Evolutionary conservation across 352 stramenopile species (phyloP), one percentile per base, ranked within the genome.

Genomic region (Phytophthora quininea): DNA sequence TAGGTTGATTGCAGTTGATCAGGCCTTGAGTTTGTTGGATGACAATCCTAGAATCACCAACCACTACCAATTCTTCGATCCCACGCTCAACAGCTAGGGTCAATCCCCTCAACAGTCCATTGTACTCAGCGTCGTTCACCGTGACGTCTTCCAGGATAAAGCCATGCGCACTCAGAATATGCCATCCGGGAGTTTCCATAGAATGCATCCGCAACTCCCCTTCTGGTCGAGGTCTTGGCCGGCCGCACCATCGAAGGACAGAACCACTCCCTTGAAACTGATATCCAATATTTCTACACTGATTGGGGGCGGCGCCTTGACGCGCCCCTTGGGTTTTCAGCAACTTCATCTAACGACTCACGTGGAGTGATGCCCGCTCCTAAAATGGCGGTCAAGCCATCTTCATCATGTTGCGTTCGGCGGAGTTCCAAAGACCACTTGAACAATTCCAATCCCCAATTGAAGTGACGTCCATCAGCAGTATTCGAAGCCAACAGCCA

Each of bases 341-440:
- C 35, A 40, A 40, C 35, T 10, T 40, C 35, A 10, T 40, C 35
- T 40, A 40, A 10, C 5, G 5, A 10, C 10, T 40, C 10, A 10
- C 10, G 35, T 40, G 5, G 10, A 10, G 35, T 40, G 35, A 40
- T 40, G 10, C 35, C 35, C 10, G 35, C 35, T 11, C 35, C 35
- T 11, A 40, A 40, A 40, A 40, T 40, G 10, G 35, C 35, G 35
- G 35, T 10, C 35, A 40, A 10, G 35, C 35, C 35, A 40, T 40
- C 35, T 40, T 40, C 35, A 40, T 40, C 35, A 42, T 40, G 54
- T 11, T 64, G 48, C 11, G 55, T 31, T 24, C 12, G 6, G 1
- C 52, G 52, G n/a, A 58, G 30, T 3, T 68, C 60, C 45, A 62
- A 9, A 2, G 15, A n/a, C 45, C 53, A 62, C 1, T 52, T 33